Percentiles rank a stretch among this genome's conserved stretches.
These are phyloP conservation scores for Volvariella volvacea DNA, from an alignment of 1,284 basidiomycete genomes.

Conservation along the genomic window DNA sequence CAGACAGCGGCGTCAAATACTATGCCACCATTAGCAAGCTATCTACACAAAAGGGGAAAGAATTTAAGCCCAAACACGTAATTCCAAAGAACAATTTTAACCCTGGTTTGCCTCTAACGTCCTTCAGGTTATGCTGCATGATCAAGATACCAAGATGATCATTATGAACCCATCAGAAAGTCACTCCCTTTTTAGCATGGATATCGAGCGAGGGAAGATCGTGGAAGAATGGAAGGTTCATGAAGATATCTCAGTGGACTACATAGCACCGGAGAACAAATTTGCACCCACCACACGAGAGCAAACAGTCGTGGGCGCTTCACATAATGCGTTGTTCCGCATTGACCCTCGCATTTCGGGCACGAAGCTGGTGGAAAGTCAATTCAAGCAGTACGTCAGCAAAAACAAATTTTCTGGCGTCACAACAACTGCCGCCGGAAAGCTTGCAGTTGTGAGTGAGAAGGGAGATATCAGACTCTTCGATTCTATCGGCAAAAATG, in stretches of 20 bases:
- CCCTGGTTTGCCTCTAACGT: neutral
- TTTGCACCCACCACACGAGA: slow-evolving; percentile 92
- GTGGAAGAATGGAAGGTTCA: slow-evolving; percentile 99
- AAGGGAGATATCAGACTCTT: slow-evolving; percentile 97
- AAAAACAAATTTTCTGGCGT: slow-evolving; percentile 97
- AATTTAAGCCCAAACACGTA: slow-evolving; percentile 85
- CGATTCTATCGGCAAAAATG: slow-evolving; percentile 96
- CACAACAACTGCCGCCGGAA: slow-evolving; percentile 81
- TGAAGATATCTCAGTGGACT: slow-evolving; percentile 79
- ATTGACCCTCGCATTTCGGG: slow-evolving; percentile 94
- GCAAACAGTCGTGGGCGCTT: slow-evolving; percentile 90
- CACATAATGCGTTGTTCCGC: slow-evolving; percentile 93
- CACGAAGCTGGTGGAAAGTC: slow-evolving; percentile 88
- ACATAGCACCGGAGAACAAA: slow-evolving; percentile 91
- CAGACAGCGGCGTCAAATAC: slow-evolving; percentile 79
- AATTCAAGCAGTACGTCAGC: slow-evolving; percentile 94
- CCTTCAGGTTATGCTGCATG: slow-evolving; percentile 88
- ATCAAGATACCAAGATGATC: slow-evolving; percentile 96
- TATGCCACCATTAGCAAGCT: slow-evolving; percentile 86
- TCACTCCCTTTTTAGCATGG: slow-evolving; percentile 88
- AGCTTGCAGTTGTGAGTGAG: slow-evolving; percentile 89
- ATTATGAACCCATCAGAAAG: slow-evolving; percentile 82
- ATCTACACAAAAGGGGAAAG: slow-evolving; percentile 75
- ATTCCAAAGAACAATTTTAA: slow-evolving; percentile 11
- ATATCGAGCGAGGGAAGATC: slow-evolving; percentile 93